phyloP scores from a whole-genome alignment of 257 asterid genomes.

The Solanum paucissectum region DNA sequence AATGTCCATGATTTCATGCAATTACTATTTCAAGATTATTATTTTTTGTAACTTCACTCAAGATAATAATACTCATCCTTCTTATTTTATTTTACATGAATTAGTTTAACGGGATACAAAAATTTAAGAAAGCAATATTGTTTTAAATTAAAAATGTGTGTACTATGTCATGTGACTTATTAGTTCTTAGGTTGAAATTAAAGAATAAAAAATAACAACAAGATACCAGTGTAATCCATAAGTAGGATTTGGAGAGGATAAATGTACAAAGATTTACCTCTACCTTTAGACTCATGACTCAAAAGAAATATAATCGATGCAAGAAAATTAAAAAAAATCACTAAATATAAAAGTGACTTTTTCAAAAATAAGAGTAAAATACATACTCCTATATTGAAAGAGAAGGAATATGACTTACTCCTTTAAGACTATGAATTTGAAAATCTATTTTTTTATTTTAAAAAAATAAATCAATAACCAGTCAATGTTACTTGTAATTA shows the following conservation, averaged over 20 bases:
- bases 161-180: background rate
- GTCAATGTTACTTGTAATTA: background rate
- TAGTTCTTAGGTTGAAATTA: background rate
- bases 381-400: background rate
- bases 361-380: background rate
- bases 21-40: background rate
- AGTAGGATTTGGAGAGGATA: background rate
- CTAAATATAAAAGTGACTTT: background rate
- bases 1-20: background rate
- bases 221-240: fast-evolving
- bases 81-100: background rate
- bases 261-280: background rate
- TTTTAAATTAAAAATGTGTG: background rate
- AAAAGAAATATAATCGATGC: background rate
- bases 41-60: no score
- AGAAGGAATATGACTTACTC: background rate
- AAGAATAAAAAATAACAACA: background rate
- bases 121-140: background rate
- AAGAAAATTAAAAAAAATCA: no score
- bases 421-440: background rate
- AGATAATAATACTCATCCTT: background rate
- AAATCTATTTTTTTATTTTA: background rate
- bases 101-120: background rate
- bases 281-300: fast-evolving
- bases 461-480: background rate